phyloP scores from a whole-genome alignment of 768 basidiomycete species.

The Termitomyces sp. region DNA sequence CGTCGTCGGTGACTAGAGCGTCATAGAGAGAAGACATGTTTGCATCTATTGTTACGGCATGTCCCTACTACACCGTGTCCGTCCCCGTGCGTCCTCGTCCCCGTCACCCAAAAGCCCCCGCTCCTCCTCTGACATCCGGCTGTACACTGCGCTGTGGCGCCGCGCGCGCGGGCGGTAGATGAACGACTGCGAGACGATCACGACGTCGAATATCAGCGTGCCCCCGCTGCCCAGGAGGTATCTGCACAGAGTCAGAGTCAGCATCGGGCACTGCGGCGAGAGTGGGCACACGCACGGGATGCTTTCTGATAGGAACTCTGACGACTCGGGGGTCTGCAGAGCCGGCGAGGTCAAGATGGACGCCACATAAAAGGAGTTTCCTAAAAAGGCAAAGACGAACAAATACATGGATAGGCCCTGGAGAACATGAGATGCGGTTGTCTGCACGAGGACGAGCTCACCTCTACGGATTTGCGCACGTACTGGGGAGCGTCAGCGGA shows the following conservation, averaged over 20 bases:
- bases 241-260: conserved; percentile 32
- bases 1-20: neutral
- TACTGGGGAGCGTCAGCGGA: conserved; percentile 42
- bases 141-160: conserved; percentile 26
- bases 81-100: neutral
- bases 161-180: conserved; percentile 59
- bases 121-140: conserved; percentile 39
- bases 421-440: neutral
- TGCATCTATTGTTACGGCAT: conserved; percentile 5
- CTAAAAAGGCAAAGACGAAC: conserved; percentile 90
- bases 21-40: conserved; percentile 2
- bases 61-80: neutral
- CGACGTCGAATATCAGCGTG: conserved; percentile 89
- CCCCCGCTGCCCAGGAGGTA: conserved; percentile 92
- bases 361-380: conserved; percentile 89
- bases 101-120: conserved; percentile 33
- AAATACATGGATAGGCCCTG: conserved; percentile 91
- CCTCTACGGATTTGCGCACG: conserved; percentile 86
- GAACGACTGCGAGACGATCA: conserved; percentile 82
- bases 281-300: conserved; percentile 57
- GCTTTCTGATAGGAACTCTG: conserved; percentile 70
- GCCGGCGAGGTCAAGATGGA: conserved; percentile 82
- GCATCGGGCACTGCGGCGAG: no score
- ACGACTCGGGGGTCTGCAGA: conserved; percentile 50
- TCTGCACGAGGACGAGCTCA: conserved; percentile 17